These are phyloP conservation scores for Neurospora sp. DNA, from an alignment of 495 filamentous ascomycete species.

Conservation along the genomic window DNA sequence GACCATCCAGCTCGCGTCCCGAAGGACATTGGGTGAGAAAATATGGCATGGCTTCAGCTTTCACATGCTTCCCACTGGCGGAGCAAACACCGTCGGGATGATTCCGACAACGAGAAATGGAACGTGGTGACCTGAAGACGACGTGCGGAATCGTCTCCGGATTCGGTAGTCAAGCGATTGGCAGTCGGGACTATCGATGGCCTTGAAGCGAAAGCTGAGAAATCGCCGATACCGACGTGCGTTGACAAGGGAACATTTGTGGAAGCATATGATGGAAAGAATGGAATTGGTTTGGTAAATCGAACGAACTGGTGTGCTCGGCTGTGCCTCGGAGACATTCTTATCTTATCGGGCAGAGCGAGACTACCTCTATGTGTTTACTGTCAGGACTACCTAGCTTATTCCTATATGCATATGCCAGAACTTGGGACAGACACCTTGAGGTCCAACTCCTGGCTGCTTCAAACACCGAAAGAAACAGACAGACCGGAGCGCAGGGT, in stretches of 20 bases:
- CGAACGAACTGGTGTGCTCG: neutral
- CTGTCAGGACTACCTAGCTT: neutral
- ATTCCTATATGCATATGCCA: neutral
- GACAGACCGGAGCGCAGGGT: neutral
- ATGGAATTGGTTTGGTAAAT: neutral
- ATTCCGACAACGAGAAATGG: neutral
- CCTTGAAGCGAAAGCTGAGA: neutral
- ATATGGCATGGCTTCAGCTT: neutral
- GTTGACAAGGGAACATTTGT: neutral
- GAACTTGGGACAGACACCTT: neutral
- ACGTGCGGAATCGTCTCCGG: neutral
- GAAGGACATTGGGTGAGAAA: neutral
- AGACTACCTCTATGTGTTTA: neutral
- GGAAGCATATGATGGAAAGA: neutral
- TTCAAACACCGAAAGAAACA: neutral
- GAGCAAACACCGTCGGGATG: neutral
- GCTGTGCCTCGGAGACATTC: neutral
- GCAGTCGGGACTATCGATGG: neutral
- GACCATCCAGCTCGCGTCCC: neutral
- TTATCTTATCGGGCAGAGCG: neutral
- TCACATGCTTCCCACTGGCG: neutral
- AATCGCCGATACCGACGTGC: neutral
- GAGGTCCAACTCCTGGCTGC: neutral
- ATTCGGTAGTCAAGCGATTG: neutral
- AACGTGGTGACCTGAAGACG: neutral